Evolutionary conservation across 2,329 filamentous ascomycete genomes (phyloP).

Genomic region (Neofusicoccum umdonicola): DNA sequence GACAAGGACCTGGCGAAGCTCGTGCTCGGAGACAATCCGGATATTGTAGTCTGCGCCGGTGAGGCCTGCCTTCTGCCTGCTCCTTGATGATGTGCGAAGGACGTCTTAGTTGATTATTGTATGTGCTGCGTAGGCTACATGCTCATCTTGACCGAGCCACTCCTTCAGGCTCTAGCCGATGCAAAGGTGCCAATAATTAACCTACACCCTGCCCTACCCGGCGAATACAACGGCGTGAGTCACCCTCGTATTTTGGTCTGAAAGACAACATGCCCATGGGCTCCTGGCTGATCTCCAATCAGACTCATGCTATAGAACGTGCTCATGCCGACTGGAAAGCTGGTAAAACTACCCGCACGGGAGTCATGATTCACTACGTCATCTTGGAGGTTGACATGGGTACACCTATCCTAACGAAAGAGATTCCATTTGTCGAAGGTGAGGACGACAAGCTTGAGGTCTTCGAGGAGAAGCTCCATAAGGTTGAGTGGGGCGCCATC

Average conservation of each 20-base stretch:
- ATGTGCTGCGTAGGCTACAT: constrained; percentile 63
- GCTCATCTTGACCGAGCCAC: constrained; percentile 71
- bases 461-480: constrained; percentile 72
- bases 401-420: constrained; percentile 65
- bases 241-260: background rate
- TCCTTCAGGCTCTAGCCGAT: constrained; percentile 65
- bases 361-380: constrained; percentile 89
- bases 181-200: constrained; percentile 73
- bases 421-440: constrained; percentile 62
- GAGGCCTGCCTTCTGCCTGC: background rate
- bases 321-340: constrained; percentile 72
- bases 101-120: constrained; percentile 29
- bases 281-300: background rate
- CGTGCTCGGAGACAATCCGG: constrained; percentile 63
- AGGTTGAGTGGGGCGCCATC: constrained; percentile 73
- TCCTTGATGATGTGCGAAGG: background rate
- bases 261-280: background rate
- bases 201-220: constrained; percentile 72
- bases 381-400: constrained; percentile 74
- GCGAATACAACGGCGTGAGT: constrained; percentile 67
- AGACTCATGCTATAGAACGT: constrained; percentile 67
- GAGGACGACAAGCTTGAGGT: constrained; percentile 63
- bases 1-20: constrained; percentile 71
- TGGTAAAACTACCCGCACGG: constrained; percentile 66
- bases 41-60: constrained; percentile 68